Evolutionary conservation across 108 stramenopile genomes (phyloP).

Genomic region (Skeletonema costatum): DNA sequence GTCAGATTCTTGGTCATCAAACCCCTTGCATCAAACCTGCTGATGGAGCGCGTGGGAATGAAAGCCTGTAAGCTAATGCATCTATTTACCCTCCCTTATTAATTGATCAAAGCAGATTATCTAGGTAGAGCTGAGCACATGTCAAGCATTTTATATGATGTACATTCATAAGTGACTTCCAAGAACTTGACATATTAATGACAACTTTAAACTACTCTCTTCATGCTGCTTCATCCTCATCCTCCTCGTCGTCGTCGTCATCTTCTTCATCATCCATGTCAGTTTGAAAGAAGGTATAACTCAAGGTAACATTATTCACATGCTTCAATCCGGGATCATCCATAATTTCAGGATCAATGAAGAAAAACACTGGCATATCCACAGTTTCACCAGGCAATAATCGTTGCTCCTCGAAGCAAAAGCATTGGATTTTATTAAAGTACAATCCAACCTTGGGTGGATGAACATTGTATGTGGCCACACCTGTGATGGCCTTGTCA

Average conservation of each 20-base stretch:
- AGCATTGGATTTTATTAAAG: conserved; percentile 99
- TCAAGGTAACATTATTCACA: conserved; percentile 92
- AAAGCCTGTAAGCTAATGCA: no score
- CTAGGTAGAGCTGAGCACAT: no score
- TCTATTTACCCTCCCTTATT: no score
- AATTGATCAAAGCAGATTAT: no score
- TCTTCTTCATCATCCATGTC: conserved; percentile 90
- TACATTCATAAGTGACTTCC: no score
- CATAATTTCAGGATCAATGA: conserved; percentile 97
- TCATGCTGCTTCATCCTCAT: not conserved
- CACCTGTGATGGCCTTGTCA: conserved; percentile 96
- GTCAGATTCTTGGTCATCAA: no score
- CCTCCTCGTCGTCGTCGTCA: conserved; percentile 61
- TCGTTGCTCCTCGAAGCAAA: conserved; percentile 99
- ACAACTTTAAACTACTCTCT: not conserved
- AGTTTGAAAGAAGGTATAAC: conserved; percentile 99
- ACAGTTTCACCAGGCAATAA: conserved; percentile 95
- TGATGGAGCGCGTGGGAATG: no score
- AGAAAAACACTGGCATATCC: conserved; percentile 99
- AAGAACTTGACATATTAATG: no score
- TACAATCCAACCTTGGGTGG: conserved; percentile 96
- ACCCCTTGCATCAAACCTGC: no score
- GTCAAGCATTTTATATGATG: no score
- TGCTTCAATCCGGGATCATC: conserved; percentile 92
- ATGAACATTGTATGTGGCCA: conserved; percentile 99